Conservation (phyloP, 306 rosid species). For the Corylus americana region DNA sequence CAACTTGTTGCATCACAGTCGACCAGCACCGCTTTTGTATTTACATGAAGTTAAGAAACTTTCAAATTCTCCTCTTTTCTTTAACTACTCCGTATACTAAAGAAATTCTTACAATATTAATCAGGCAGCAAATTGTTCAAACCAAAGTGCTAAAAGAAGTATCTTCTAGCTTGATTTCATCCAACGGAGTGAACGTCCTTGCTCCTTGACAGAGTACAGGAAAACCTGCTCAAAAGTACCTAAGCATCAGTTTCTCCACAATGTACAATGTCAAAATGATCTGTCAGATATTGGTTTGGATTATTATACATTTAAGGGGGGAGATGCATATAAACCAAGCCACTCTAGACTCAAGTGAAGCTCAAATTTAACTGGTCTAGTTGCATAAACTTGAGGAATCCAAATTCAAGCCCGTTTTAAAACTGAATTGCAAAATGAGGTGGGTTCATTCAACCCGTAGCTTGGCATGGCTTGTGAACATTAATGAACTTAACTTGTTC, state of each 20-base stretch:
- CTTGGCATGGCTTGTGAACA: not conserved
- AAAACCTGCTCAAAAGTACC: slow-evolving; percentile 7
- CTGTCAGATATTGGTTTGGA: not conserved
- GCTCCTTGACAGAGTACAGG: not conserved
- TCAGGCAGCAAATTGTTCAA: not conserved
- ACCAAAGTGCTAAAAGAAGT: not conserved
- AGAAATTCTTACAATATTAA: not conserved
- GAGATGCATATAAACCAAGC: not conserved
- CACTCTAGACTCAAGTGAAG: not conserved
- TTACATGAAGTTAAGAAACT: not conserved
- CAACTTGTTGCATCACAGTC: not conserved
- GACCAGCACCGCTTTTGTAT: not conserved
- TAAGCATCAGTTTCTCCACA: not conserved
- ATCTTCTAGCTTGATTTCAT: not conserved
- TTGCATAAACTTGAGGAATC: not conserved
- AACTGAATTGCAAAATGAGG: not conserved
- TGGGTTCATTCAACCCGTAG: not conserved
- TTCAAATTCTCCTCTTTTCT: not conserved
- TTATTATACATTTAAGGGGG: not conserved
- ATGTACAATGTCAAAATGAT: not conserved
- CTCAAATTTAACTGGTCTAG: not conserved
- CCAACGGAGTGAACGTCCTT: not conserved
- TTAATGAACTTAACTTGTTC: not conserved
- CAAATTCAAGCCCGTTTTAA: not conserved
- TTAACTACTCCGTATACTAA: not conserved